phyloP scores from a whole-genome alignment of 2,329 filamentous ascomycete species.

The Diaporthe velutina region DNA sequence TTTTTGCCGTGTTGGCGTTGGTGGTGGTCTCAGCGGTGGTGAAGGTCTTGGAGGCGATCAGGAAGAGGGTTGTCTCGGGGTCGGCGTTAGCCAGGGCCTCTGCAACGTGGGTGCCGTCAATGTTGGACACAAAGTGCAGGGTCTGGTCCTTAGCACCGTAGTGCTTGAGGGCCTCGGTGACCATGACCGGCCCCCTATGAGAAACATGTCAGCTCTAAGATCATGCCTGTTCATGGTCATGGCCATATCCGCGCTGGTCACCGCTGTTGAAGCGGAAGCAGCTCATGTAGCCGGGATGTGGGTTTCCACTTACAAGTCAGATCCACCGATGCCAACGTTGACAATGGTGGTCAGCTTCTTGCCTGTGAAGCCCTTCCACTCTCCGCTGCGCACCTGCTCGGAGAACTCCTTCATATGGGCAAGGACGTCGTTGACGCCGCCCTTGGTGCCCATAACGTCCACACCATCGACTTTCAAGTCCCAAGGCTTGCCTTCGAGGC shows the following conservation, averaged over 20 bases:
- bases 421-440: conserved; percentile 90
- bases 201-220: conserved; percentile 44
- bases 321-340: conserved; percentile 98
- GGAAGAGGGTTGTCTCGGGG: conserved; percentile 98
- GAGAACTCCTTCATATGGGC: conserved; percentile 99
- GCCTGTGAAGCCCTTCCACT: conserved; percentile 97
- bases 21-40: conserved; percentile 97
- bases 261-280: background rate
- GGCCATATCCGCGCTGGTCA: background rate
- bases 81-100: conserved; percentile 91
- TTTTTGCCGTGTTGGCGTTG: conserved; percentile 97
- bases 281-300: background rate
- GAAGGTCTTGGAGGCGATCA: conserved; percentile 99
- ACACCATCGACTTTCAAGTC: conserved; percentile 87
- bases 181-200: conserved; percentile 93
- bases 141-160: conserved; percentile 90
- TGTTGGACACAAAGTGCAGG: conserved; percentile 99
- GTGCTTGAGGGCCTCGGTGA: conserved; percentile 95
- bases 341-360: conserved; percentile 97
- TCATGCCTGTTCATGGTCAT: no score
- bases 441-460: conserved; percentile 91
- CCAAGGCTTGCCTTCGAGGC: conserved; percentile 68
- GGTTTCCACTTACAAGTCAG: conserved; percentile 83
- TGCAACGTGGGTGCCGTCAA: conserved; percentile 97
- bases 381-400: conserved; percentile 91